Evolutionary conservation across 768 basidiomycete species (phyloP).

Genomic region (Macrocybe gigantea): DNA sequence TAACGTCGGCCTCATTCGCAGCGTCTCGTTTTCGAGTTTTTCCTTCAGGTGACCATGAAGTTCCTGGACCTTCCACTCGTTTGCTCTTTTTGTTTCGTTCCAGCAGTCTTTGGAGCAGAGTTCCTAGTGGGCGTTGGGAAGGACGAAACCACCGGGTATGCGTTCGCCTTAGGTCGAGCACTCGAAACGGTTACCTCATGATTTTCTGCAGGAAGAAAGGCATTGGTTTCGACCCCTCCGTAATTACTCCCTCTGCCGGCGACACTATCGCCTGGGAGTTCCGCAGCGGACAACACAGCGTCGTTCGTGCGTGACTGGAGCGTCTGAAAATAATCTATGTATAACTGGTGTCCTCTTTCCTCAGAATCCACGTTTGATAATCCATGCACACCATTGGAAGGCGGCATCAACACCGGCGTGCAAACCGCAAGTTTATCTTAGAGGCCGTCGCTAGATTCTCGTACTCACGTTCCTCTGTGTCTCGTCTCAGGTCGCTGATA

Average conservation of each 20-base stretch:
- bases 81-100: constrained; percentile 12
- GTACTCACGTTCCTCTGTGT: not conserved
- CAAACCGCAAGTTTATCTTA: constrained; percentile 18
- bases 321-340: not conserved
- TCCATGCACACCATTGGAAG: constrained; percentile 27
- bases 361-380: constrained; percentile 31
- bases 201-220: constrained; percentile 27
- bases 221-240: constrained; percentile 35
- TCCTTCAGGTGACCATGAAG: not conserved
- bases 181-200: not conserved
- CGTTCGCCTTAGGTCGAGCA: not conserved
- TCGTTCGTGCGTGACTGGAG: constrained; percentile 29
- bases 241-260: constrained; percentile 25
- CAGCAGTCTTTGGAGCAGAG: constrained; percentile 21
- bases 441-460: not conserved
- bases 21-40: too few species aligned
- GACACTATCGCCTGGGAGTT: constrained; percentile 33
- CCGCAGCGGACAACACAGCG: constrained; percentile 31
- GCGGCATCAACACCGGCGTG: constrained; percentile 29
- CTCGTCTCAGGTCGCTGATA: constrained; percentile 19
- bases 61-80: constrained; percentile 10
- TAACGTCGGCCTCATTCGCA: too few species aligned
- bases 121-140: constrained; percentile 34
- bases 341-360: not conserved
- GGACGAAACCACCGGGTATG: constrained; percentile 34